phyloP scores from a whole-genome alignment of 345 rosid species.

The Populus euphratica region DNA sequence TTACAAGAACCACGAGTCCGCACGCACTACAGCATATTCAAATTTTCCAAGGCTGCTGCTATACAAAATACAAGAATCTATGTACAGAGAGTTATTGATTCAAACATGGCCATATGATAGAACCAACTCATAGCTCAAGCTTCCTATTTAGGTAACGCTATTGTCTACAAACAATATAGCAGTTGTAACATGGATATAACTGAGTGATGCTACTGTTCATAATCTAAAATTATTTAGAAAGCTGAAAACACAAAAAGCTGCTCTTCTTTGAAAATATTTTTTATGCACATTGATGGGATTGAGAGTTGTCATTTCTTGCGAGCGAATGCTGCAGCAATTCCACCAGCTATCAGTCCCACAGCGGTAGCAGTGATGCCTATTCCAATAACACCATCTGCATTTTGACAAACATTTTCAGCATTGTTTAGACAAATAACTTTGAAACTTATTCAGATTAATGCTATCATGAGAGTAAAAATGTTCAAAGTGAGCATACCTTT shows the following conservation, averaged over 20 bases:
- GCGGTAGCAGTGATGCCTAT: conserved; percentile 84
- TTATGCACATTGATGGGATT: not conserved
- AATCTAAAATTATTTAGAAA: not conserved
- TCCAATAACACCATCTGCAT: conserved; percentile 84
- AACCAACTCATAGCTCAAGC: not conserved
- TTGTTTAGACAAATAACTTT: not conserved
- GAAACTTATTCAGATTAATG: conserved; percentile 1
- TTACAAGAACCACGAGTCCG: not conserved
- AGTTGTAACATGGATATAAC: not conserved
- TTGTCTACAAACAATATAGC: not conserved
- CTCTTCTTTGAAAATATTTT: not conserved
- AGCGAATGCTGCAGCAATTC: conserved; percentile 72
- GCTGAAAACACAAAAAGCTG: not conserved
- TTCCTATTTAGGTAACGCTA: not conserved
- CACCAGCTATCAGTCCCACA: conserved; percentile 75
- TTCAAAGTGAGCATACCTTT: conserved; percentile 39
- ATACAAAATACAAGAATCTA: not conserved
- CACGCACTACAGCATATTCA: not conserved
- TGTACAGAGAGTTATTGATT: not conserved
- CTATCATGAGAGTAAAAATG: not conserved
- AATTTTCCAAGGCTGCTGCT: not conserved
- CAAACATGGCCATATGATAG: not conserved
- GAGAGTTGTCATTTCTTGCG: conserved; percentile 50
- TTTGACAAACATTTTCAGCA: conserved; percentile 3
- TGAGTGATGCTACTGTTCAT: not conserved